A percentile compares a stretch with the other conserved stretches of the same genome.
phyloP scores from a whole-genome alignment of 192 early-diverging fungal genomes.

The Podila clonocystis region DNA sequence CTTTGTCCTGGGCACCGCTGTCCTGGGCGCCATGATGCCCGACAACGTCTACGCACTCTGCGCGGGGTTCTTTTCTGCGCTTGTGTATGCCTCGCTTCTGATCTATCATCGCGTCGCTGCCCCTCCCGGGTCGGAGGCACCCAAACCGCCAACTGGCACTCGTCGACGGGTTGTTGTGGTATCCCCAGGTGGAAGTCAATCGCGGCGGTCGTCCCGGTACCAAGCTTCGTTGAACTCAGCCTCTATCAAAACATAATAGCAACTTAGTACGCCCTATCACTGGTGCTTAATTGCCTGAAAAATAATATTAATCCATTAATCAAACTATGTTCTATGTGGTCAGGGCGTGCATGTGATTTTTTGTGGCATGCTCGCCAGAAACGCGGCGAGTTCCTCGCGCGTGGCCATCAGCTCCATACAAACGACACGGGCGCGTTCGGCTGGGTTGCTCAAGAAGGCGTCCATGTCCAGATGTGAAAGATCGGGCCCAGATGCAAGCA shows the following conservation, averaged over 20 bases:
- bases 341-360: not conserved
- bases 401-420: not conserved
- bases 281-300: not conserved
- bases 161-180: not conserved
- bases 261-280: not conserved
- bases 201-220: not conserved
- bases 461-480: not conserved
- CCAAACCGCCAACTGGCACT: conserved; percentile 14
- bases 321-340: too few relatives aligned
- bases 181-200: not conserved
- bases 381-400: not conserved
- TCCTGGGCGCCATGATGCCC: conserved; percentile 42
- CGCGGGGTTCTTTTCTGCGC: conserved; percentile 31
- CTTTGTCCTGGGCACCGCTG: conserved; percentile 28
- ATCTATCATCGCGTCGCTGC: conserved; percentile 19
- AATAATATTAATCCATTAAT: too few relatives aligned
- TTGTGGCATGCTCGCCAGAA: not conserved
- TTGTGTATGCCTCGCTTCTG: conserved; percentile 24
- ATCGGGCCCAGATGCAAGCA: not conserved
- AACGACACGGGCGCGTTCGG: not conserved
- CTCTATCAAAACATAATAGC: not conserved
- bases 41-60: conserved; percentile 26
- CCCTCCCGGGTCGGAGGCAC: conserved; percentile 13
- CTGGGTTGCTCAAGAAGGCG: not conserved
- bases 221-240: not conserved